A percentile compares a stretch with the other conserved stretches of the same genome.
Evolutionary conservation across 805 yeast species (phyloP).

Genomic region (Priceomyces medius): DNA sequence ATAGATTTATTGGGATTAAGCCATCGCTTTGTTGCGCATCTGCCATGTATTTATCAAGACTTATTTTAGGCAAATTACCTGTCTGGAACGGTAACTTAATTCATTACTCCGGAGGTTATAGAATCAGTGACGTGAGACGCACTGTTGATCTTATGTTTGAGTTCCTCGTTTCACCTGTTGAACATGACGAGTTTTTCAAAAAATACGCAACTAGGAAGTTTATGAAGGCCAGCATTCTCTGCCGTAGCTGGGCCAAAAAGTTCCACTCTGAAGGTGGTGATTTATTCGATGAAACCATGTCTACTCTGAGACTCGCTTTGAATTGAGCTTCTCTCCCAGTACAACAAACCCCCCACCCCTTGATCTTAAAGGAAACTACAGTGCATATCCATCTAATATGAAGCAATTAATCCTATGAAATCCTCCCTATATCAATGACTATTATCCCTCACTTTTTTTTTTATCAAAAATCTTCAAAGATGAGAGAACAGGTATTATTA

Average conservation of each 20-base stretch:
- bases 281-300: slow-evolving; percentile 27
- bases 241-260: slow-evolving; percentile 81
- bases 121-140: slow-evolving; percentile 67
- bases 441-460: too few species aligned
- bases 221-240: slow-evolving; percentile 78
- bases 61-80: slow-evolving; percentile 60
- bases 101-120: slow-evolving; percentile 90
- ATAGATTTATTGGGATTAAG: slow-evolving; percentile 64
- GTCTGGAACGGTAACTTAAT: slow-evolving; percentile 86
- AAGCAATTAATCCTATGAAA: too few species aligned
- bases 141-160: slow-evolving; percentile 73
- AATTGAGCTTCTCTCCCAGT: background rate
- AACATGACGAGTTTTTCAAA: slow-evolving; percentile 88
- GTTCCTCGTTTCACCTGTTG: slow-evolving; percentile 75
- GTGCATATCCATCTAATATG: too few species aligned
- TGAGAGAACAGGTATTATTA: background rate
- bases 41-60: slow-evolving; percentile 80
- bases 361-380: background rate
- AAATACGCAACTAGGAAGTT: slow-evolving; percentile 88
- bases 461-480: too few species aligned
- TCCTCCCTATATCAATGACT: background rate
- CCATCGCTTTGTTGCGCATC: slow-evolving; percentile 86
- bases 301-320: slow-evolving; percentile 17
- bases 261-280: slow-evolving; percentile 46
- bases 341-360: background rate